A percentile compares a stretch with the other conserved stretches of the same genome.
These are phyloP conservation scores for Mycoemilia scoparia DNA, from an alignment of 192 early-diverging fungal species.

Conservation along the genomic window DNA sequence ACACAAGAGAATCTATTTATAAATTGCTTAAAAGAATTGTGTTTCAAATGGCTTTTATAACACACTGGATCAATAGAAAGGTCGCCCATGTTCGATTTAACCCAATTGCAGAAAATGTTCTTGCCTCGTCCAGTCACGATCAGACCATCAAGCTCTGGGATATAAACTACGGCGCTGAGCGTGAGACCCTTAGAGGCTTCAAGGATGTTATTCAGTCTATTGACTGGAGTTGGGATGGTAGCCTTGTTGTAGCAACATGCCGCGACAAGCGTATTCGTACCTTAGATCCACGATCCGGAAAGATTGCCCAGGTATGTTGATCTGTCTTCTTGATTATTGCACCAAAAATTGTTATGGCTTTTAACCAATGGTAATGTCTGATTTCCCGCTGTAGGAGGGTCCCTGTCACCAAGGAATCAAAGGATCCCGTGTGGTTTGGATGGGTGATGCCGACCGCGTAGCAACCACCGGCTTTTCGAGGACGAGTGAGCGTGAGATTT, in stretches of 20 bases:
- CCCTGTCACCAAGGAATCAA: conserved; percentile 89
- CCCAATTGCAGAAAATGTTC: conserved; percentile 83
- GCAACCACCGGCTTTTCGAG: conserved; percentile 89
- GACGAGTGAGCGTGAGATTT: conserved; percentile 85
- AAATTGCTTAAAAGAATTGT: too few relatives aligned
- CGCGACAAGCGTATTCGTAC: conserved; percentile 93
- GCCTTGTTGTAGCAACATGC: conserved; percentile 70
- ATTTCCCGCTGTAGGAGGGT: conserved; percentile 47
- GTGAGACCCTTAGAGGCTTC: conserved; percentile 64
- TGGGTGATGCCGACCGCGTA: conserved; percentile 63
- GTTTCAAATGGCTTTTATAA: too few relatives aligned
- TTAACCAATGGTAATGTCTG: too few relatives aligned
- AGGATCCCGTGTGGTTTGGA: conserved; percentile 81
- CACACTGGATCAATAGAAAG: too few relatives aligned
- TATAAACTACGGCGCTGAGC: conserved; percentile 61
- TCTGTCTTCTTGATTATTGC: not conserved
- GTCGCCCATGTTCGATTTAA: conserved; percentile 98
- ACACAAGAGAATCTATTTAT: conserved; percentile 20
- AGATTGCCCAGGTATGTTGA: too few relatives aligned
- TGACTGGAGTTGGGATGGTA: conserved; percentile 75
- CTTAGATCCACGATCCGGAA: conserved; percentile 78
- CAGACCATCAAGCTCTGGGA: conserved; percentile 88
- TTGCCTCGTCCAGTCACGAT: conserved; percentile 78
- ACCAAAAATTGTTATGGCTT: conserved; percentile 3
- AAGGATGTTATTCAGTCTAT: conserved; percentile 83